Evolutionary conservation across 2,329 filamentous ascomycete species (phyloP), one percentile per base, ranked within the genome.

Genomic region (Fusarium udum): DNA sequence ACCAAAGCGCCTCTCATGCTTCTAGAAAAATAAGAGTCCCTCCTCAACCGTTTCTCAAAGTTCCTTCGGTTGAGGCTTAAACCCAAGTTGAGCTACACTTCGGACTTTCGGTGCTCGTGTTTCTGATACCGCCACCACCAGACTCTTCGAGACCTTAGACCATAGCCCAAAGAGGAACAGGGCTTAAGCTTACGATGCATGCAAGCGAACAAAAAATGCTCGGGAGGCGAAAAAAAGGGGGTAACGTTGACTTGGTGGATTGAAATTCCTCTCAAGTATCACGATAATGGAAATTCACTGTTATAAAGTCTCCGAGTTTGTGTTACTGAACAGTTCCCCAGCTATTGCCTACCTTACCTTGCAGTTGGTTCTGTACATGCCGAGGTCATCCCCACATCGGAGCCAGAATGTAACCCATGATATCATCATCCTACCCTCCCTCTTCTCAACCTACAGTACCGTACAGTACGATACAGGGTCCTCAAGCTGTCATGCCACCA

Each of bases 371-470:
- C 49, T 28, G 26, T 58, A 66, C 64, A 28, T 55, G 42, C 65
- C 64, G 40, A 61, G 48, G 62, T 61, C 64, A 60, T 59, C 67
- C 59, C 71, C 67, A 64, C 73, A 49, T 67, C 55, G 46, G 49
- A 73, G 49, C 53, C 37, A 67, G 32, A 51, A 36, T 56, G 52
- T 52, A 68, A 71, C 75, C 75, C 75, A 77, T 77, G 75, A 77
- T 77, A 77, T 76, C 75, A 77, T 77, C 73, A 76, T 66, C 48
- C 69, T 72, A 69, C 73, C 73, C 73, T 71, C 74, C 65, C 52
- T 64, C 71, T 62, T 40, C 24, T 18, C 20, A n/a, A 28, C 24
- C 26, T 66, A 31, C n/a, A 64, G 39, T 34, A 26, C n/a, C 12
- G 24, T 24, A 51, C 34, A 22, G 43, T 39, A 62, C 28, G 26